Base-by-base conservation (phyloP, 2,329 filamentous ascomycete species). In the Sordariomycetes sp. region DNA sequence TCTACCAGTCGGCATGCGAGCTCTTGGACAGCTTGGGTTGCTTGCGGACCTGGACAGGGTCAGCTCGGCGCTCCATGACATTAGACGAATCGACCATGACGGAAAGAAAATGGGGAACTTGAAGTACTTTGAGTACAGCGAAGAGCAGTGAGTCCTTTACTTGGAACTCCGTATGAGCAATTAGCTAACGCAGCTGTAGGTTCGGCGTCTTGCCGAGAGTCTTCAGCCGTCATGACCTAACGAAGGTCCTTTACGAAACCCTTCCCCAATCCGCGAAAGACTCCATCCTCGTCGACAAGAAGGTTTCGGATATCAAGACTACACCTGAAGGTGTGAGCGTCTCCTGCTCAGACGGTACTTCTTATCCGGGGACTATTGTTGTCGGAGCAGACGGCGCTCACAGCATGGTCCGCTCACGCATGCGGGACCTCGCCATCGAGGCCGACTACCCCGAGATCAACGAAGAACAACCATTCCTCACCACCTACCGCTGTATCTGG, bases 401-500 rank as follows among this genome's bases (percentile, higher is more conserved):
- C 25, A 45, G 41, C 36, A 46, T 44, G 18, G 39, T 46, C 4
- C 44, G 40, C 11, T 26, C 32, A 28, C 28, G 27, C 12, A 37
- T 37, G 47, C 52, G 58, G 17, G 36, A 41, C 4, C 40, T 58
- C 1, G 51, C 54, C 1, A 12, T 53, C 2, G 30, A 40, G 1
- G 42, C 43, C 2, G 8, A 9, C 14, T 11, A 17, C n/a, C 8
- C 24, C 11, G 17, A 23, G 5, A 30, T 46, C 4, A 49, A 58
- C 33, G 42, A 46, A 0, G 48, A 53, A 32, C 36, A 47, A 4
- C 54, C 57, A 3, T 60, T 47, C 31, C 35, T 53, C 14, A 46
- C 51, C 1, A 48, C 42, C 1, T 62, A 54, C 42, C 41, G 50
- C 20, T 50, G 42, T 8, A 40, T 62, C 25, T 62, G 58, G 56